A percentile compares a stretch with the other conserved stretches of the same genome.
Conservation (phyloP, 257 asterid species). For the Gentiana straminea region DNA sequence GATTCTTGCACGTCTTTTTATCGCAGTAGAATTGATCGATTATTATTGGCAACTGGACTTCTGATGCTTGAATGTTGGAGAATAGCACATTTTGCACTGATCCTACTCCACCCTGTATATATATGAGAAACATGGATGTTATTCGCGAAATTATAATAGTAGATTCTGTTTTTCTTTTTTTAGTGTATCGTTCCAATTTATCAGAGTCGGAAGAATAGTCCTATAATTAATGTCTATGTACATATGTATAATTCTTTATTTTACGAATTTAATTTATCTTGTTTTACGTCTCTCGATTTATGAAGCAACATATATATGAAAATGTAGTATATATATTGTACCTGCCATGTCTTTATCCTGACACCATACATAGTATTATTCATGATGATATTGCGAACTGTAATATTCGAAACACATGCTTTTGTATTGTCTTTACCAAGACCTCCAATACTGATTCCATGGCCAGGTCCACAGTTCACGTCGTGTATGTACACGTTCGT, state of each 20-base stretch:
- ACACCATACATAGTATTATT: constrained; percentile 62
- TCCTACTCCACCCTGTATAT: constrained; percentile 60
- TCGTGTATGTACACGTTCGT: constrained; percentile 58
- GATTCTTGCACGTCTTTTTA: constrained; percentile 54
- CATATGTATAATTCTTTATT: no score
- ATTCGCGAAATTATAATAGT: no score
- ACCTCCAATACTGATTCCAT: constrained; percentile 89
- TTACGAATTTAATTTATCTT: no score
- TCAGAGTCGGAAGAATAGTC: not conserved
- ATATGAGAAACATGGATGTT: no score
- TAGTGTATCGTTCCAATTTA: not conserved
- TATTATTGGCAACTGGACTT: constrained; percentile 55
- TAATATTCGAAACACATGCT: constrained; percentile 69
- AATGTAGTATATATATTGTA: constrained; percentile 3
- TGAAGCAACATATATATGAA: no score
- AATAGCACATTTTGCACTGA: constrained; percentile 55
- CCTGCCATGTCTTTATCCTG: constrained; percentile 95
- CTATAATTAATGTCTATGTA: no score
- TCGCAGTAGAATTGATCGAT: constrained; percentile 80
- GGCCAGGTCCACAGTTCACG: constrained; percentile 81
- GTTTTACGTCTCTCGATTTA: no score
- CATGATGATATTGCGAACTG: constrained; percentile 45
- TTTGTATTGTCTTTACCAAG: constrained; percentile 50
- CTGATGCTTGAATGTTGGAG: constrained; percentile 38
- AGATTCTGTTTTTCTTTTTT: not conserved